Percentiles rank a stretch among this genome's conserved stretches.
Evolutionary conservation across 2,329 filamentous ascomycete genomes (phyloP).

Genomic region (Sphaerostilbella broomeana): DNA sequence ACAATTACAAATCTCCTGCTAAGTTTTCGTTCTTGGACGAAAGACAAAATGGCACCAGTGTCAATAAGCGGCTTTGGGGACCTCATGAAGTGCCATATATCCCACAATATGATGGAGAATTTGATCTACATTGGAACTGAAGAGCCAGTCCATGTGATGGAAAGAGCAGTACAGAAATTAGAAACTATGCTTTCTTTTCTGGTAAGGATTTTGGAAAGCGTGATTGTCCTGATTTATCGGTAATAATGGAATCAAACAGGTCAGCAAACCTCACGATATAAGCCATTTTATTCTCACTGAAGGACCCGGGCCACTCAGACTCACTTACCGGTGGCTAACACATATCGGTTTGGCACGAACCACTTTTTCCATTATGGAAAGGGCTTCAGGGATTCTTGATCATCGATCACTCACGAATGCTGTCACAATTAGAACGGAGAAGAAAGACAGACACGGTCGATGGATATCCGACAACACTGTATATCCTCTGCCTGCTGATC

Average conservation of each 20-base stretch:
- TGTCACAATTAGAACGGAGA: slow-evolving; percentile 18
- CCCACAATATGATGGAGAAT: slow-evolving; percentile 22
- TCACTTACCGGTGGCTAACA: slow-evolving; percentile 23
- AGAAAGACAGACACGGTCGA: slow-evolving; percentile 4
- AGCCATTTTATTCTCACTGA: slow-evolving; percentile 22
- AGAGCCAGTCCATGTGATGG: slow-evolving; percentile 7
- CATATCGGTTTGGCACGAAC: slow-evolving; percentile 21
- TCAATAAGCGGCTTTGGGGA: slow-evolving; percentile 11
- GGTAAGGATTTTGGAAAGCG: background rate
- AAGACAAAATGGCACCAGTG: slow-evolving; percentile 1
- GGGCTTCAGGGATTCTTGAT: background rate
- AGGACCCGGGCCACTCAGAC: background rate
- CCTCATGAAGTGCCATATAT: slow-evolving; percentile 19
- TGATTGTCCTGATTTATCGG: background rate
- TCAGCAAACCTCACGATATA: slow-evolving; percentile 2
- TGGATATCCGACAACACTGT: slow-evolving; percentile 10
- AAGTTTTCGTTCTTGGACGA: slow-evolving; percentile 15
- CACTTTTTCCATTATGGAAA: slow-evolving; percentile 21
- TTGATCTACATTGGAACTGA: slow-evolving; percentile 25
- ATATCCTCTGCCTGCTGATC: slow-evolving; percentile 5
- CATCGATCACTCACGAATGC: slow-evolving; percentile 16
- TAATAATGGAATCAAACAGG: too few relatives aligned
- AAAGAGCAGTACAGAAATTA: slow-evolving; percentile 14
- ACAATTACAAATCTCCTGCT: slow-evolving; percentile 14
- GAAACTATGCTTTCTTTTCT: slow-evolving; percentile 4